These are phyloP conservation scores for Saxophila tyrrhenica DNA, from an alignment of 495 filamentous ascomycete genomes.

Conservation along the genomic window DNA sequence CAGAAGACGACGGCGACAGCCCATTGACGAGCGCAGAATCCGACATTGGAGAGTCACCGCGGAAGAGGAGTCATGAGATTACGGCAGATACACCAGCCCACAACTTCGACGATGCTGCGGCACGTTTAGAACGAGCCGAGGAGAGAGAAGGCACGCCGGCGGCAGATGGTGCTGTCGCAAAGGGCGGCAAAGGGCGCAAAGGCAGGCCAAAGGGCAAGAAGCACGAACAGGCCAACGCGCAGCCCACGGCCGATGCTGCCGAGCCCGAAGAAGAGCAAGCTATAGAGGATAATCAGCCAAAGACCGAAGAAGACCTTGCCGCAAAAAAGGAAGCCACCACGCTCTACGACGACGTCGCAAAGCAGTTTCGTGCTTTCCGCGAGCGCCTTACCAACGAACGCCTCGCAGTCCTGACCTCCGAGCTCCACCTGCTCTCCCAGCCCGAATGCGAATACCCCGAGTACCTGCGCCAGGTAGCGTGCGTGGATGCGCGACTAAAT, in stretches of 20 bases:
- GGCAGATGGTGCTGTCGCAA: background rate
- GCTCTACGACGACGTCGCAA: slow-evolving; percentile 11
- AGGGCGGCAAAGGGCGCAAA: slow-evolving; percentile 13
- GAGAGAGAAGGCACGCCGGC: background rate
- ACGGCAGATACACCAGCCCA: slow-evolving; percentile 15
- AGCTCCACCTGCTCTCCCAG: slow-evolving; percentile 69
- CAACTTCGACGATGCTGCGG: slow-evolving; percentile 23
- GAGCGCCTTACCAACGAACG: slow-evolving; percentile 69
- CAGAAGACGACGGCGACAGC: slow-evolving; percentile 40
- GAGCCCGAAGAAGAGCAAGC: slow-evolving; percentile 7
- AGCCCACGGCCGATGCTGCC: background rate
- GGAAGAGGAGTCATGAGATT: slow-evolving; percentile 42
- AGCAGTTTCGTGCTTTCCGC: slow-evolving; percentile 13
- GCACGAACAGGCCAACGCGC: background rate
- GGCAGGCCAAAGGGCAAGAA: slow-evolving; percentile 9
- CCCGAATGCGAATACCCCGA: slow-evolving; percentile 78
- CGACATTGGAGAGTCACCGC: slow-evolving; percentile 39
- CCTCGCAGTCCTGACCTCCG: slow-evolving; percentile 49
- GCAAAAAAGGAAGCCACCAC: slow-evolving; percentile 17
- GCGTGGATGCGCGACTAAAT: slow-evolving; percentile 66
- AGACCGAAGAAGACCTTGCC: slow-evolving; percentile 14
- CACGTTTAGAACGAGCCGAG: background rate
- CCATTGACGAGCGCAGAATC: slow-evolving; percentile 28
- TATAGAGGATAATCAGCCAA: slow-evolving; percentile 11
- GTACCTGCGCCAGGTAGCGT: slow-evolving; percentile 72